phyloP scores from a whole-genome alignment of 441 rosid genomes.

The Codiaeum variegatum region DNA sequence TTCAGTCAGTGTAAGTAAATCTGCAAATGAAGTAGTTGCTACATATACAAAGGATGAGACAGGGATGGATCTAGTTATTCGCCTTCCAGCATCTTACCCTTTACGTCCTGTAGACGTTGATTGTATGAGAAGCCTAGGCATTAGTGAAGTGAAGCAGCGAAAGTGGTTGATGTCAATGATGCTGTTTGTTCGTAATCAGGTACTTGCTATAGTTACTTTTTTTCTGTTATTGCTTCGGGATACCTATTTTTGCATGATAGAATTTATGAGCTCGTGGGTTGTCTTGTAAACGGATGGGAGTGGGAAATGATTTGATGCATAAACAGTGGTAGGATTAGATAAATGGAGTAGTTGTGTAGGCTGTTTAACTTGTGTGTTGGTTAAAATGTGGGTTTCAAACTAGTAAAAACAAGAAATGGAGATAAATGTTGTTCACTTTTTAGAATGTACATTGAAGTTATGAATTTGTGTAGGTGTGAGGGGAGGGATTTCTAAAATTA shows the following conservation, averaged over 20 bases:
- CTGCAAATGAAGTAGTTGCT: conserved; percentile 93
- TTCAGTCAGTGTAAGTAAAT: conserved; percentile 80
- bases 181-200: conserved; percentile 93
- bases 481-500: not conserved
- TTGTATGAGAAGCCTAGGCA: conserved; percentile 83
- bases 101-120: conserved; percentile 82
- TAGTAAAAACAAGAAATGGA: not conserved
- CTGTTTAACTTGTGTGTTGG: too few relatives aligned
- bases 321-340: not conserved
- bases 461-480: not conserved
- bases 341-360: not conserved
- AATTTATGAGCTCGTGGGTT: conserved; percentile 4
- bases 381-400: not conserved
- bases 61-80: conserved; percentile 90
- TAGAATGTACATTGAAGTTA: not conserved
- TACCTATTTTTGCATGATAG: not conserved
- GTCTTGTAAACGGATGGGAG: not conserved
- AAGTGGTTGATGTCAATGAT: conserved; percentile 97
- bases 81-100: conserved; percentile 85
- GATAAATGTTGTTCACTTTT: not conserved
- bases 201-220: conserved; percentile 28
- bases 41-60: conserved; percentile 95
- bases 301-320: not conserved
- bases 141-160: conserved; percentile 90
- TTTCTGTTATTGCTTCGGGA: not conserved